phyloP scores from a whole-genome alignment of 2,329 filamentous ascomycete genomes.

The Stachybotrys chartarum region DNA sequence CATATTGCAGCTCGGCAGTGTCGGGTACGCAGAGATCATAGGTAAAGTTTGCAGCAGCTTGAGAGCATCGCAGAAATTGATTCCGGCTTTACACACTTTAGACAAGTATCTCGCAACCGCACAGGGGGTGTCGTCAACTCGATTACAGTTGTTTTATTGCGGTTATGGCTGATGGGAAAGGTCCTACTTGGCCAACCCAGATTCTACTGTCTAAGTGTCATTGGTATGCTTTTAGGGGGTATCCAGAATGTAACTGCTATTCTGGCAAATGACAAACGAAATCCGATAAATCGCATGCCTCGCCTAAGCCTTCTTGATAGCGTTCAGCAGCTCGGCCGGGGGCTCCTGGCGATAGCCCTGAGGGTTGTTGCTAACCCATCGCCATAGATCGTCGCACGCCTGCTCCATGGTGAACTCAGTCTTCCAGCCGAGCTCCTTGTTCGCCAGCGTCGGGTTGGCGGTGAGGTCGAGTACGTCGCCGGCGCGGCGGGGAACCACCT shows the following conservation, averaged over 20 bases:
- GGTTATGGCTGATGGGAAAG: too few relatives aligned
- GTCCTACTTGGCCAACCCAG: neutral
- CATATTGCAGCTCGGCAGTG: too few relatives aligned
- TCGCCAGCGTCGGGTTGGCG: conserved; percentile 80
- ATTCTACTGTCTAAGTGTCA: neutral
- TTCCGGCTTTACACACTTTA: too few relatives aligned
- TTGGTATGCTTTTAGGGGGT: neutral
- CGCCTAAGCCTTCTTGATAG: conserved; percentile 37
- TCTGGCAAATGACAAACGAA: neutral
- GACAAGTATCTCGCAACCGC: too few relatives aligned
- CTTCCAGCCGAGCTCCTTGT: conserved; percentile 87
- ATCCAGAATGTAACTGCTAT: neutral
- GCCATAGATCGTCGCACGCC: conserved; percentile 90
- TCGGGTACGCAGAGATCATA: too few relatives aligned
- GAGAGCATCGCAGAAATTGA: too few relatives aligned
- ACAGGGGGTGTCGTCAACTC: too few relatives aligned
- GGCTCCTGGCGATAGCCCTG: conserved; percentile 89
- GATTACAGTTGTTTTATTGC: too few relatives aligned
- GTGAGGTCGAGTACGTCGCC: conserved; percentile 95
- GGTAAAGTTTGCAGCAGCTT: too few relatives aligned
- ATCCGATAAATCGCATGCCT: conserved; percentile 2
- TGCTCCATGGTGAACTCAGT: conserved; percentile 85
- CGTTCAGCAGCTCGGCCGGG: conserved; percentile 71
- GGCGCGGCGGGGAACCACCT: conserved; percentile 73
- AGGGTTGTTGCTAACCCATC: conserved; percentile 95